Conservation (phyloP, 352 stramenopile genomes). For the Thalassiosira sp. region DNA sequence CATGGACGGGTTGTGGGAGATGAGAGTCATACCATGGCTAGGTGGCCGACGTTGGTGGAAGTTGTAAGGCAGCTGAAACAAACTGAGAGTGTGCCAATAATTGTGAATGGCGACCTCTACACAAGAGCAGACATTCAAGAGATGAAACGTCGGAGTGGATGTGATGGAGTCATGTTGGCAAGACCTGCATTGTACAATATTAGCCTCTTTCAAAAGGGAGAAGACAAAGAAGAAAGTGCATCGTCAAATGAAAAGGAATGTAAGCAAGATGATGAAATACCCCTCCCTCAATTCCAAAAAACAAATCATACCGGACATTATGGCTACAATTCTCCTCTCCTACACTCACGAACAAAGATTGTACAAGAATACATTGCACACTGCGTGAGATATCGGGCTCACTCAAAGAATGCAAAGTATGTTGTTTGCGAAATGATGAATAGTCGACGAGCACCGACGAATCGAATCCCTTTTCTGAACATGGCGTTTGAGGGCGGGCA, state of each 20-base stretch:
- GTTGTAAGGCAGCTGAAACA: conserved; percentile 60
- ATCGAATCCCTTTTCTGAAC: conserved; percentile 50
- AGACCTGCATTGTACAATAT: conserved; percentile 80
- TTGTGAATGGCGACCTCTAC: conserved; percentile 84
- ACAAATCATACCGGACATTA: conserved; percentile 31
- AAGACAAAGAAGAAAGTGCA: not conserved
- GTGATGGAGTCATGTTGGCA: conserved; percentile 77
- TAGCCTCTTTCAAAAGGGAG: conserved; percentile 64
- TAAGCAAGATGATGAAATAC: conserved; percentile 5
- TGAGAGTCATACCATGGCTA: conserved; percentile 50
- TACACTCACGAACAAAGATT: conserved; percentile 65
- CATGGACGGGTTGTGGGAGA: conserved; percentile 68
- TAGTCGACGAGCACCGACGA: conserved; percentile 60
- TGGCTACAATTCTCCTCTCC: conserved; percentile 53
- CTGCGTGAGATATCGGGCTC: conserved; percentile 58
- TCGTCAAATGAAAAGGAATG: not conserved
- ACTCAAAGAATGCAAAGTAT: conserved; percentile 85
- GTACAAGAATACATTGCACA: conserved; percentile 76
- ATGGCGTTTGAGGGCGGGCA: conserved; percentile 57
- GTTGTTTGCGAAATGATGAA: conserved; percentile 84
- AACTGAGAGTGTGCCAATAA: conserved; percentile 61
- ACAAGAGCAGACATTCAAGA: conserved; percentile 66
- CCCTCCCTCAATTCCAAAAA: conserved; percentile 38
- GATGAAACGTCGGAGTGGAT: conserved; percentile 55
- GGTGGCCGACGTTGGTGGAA: conserved; percentile 63